A percentile compares a stretch with the other conserved stretches of the same genome.
phyloP scores from a whole-genome alignment of 192 early-diverging fungal genomes.

The Diversispora epigaea region DNA sequence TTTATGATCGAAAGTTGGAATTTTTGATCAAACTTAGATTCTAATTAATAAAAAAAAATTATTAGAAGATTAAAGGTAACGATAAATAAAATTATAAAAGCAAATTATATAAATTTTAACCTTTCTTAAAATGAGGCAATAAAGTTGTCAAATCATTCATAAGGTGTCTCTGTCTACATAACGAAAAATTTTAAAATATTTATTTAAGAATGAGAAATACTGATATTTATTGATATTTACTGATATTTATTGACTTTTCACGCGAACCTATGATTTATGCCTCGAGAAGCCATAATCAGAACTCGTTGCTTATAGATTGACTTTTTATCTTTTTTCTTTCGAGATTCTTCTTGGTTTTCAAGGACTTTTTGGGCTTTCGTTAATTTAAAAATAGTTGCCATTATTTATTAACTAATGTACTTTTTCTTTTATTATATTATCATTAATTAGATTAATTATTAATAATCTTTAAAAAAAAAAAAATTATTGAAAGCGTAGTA shows the following conservation, averaged over 20 bases:
- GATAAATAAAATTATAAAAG: neutral
- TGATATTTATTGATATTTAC: neutral
- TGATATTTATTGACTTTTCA: neutral
- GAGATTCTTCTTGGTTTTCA: too few species aligned
- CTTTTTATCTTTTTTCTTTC: too few species aligned
- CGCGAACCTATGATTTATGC: conserved; percentile 75
- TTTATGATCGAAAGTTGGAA: conserved; percentile 85
- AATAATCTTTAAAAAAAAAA: too few species aligned
- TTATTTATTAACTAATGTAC: too few species aligned
- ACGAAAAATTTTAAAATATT: neutral
- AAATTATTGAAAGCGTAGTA: too few species aligned
- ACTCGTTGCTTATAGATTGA: conserved; percentile 79
- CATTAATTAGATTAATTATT: too few species aligned
- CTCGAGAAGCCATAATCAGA: conserved; percentile 83
- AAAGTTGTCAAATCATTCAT: conserved; percentile 83
- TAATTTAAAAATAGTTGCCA: too few species aligned
- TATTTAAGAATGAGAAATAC: neutral
- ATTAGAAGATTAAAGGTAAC: neutral
- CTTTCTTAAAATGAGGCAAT: conserved; percentile 95
- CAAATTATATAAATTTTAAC: conserved; percentile 25
- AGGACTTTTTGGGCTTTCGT: too few species aligned
- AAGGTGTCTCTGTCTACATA: conserved; percentile 83
- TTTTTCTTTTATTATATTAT: too few species aligned
- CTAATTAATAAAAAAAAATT: conserved; percentile 32
- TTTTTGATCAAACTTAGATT: conserved; percentile 92